Percentiles rank a stretch among this genome's conserved stretches.
Conservation (phyloP, 108 stramenopile genomes). For the Cyclotella sp. region DNA sequence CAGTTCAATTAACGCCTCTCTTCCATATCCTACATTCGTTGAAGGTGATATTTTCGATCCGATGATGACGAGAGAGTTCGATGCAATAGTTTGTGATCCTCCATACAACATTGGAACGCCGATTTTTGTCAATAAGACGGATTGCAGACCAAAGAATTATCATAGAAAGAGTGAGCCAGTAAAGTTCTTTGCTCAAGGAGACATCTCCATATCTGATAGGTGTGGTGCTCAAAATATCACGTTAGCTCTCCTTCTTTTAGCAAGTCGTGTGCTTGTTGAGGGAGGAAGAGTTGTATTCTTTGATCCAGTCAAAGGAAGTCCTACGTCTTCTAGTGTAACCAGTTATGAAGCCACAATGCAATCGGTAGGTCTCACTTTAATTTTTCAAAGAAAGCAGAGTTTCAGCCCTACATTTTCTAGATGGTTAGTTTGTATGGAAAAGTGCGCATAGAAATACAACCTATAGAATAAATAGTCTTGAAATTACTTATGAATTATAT, state of each 20-base stretch:
- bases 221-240: conserved; percentile 8
- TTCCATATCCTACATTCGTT: conserved; percentile 23
- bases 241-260: conserved; percentile 27
- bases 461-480: neutral
- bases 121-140: conserved; percentile 20
- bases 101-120: conserved; percentile 54
- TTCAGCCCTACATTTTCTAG: conserved; percentile 34
- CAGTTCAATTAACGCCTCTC: neutral
- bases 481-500: too few relatives aligned
- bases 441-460: neutral
- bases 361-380: neutral
- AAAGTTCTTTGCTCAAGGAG: neutral
- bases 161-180: conserved; percentile 8
- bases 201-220: neutral
- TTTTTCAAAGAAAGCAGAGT: conserved; percentile 11
- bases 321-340: conserved; percentile 13
- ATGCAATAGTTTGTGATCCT: conserved; percentile 47
- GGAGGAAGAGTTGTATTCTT: conserved; percentile 48
- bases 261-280: conserved; percentile 23
- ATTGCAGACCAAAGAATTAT: conserved; percentile 38
- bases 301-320: conserved; percentile 34
- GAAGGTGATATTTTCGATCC: conserved; percentile 35
- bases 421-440: conserved; percentile 31
- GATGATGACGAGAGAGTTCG: conserved; percentile 29
- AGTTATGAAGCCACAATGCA: conserved; percentile 2